These are phyloP conservation scores for Selenicereus undatus DNA, from an alignment of 148 eudicot species.

Conservation along the genomic window DNA sequence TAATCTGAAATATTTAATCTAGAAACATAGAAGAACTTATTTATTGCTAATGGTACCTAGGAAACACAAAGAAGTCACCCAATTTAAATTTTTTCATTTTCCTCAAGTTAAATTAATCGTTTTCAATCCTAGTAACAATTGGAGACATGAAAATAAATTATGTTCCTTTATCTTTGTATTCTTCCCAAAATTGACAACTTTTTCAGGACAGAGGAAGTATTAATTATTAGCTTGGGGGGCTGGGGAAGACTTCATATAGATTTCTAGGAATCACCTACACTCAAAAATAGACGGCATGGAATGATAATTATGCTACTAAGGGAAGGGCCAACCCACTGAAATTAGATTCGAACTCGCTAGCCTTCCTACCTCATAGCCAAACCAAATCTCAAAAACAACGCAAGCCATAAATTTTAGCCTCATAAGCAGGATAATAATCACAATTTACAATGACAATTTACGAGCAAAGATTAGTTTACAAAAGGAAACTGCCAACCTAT, in stretches of 20 bases:
- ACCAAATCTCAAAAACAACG: background rate
- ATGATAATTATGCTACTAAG: background rate
- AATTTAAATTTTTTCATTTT: too few relatives aligned
- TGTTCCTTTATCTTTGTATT: too few relatives aligned
- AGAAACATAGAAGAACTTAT: too few relatives aligned
- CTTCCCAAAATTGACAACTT: too few relatives aligned
- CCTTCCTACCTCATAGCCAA: background rate
- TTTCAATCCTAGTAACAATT: too few relatives aligned
- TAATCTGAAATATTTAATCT: too few relatives aligned
- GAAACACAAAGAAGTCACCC: too few relatives aligned
- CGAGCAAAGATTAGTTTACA: background rate
- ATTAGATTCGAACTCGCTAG: background rate
- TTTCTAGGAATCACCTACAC: background rate
- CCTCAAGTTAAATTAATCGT: too few relatives aligned
- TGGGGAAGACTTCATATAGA: background rate
- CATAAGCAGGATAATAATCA: background rate
- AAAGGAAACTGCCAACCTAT: background rate
- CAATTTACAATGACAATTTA: background rate
- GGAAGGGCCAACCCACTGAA: background rate
- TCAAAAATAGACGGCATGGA: background rate
- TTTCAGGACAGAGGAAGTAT: too few relatives aligned
- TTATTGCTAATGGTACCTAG: too few relatives aligned
- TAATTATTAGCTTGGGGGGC: background rate
- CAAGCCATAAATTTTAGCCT: background rate
- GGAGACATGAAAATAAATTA: too few relatives aligned